Percentiles rank a stretch among this genome's conserved stretches.
Evolutionary conservation across 1,284 basidiomycete species (phyloP).

Genomic region (Neonothopanus nambi): DNA sequence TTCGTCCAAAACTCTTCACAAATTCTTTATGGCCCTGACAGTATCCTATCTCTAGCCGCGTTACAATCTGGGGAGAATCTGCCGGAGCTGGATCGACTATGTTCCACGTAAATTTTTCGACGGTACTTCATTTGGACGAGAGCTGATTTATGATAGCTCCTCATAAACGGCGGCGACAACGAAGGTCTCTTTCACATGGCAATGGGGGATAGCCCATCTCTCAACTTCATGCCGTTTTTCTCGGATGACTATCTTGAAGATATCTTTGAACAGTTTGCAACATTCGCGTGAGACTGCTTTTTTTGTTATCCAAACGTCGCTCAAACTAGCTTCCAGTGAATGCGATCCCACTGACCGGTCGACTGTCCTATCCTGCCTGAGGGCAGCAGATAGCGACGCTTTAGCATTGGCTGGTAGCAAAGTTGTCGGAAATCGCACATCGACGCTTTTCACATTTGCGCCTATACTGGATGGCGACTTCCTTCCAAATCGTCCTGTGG

Average conservation of each 20-base stretch:
- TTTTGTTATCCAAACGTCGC: too few species aligned
- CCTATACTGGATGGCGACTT: slow-evolving; percentile 16
- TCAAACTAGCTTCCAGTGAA: not conserved
- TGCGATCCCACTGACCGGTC: slow-evolving; percentile 3
- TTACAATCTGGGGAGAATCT: slow-evolving; percentile 20
- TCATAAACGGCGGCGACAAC: slow-evolving; percentile 15
- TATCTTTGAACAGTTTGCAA: slow-evolving; percentile 11
- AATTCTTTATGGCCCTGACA: not conserved
- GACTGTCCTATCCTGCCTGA: slow-evolving; percentile 13
- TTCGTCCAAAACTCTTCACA: not conserved
- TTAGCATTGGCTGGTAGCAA: slow-evolving; percentile 10
- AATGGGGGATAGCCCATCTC: slow-evolving; percentile 20
- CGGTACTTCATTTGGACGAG: not conserved
- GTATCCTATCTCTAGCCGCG: slow-evolving; percentile 4
- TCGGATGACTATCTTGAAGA: slow-evolving; percentile 11
- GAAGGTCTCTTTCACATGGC: slow-evolving; percentile 16
- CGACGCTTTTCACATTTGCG: slow-evolving; percentile 16
- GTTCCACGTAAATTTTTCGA: slow-evolving; percentile 13
- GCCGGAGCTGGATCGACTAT: slow-evolving; percentile 18
- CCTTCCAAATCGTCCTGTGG: slow-evolving; percentile 14
- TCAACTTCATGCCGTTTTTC: slow-evolving; percentile 15
- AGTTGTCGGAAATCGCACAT: slow-evolving; percentile 4
- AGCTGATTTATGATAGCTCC: slow-evolving; percentile 5
- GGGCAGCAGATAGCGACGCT: not conserved
- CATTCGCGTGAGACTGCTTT: slow-evolving; percentile 10